These are phyloP conservation scores for Colletotrichum agaves DNA, from an alignment of 2,329 filamentous ascomycete species.

Conservation along the genomic window DNA sequence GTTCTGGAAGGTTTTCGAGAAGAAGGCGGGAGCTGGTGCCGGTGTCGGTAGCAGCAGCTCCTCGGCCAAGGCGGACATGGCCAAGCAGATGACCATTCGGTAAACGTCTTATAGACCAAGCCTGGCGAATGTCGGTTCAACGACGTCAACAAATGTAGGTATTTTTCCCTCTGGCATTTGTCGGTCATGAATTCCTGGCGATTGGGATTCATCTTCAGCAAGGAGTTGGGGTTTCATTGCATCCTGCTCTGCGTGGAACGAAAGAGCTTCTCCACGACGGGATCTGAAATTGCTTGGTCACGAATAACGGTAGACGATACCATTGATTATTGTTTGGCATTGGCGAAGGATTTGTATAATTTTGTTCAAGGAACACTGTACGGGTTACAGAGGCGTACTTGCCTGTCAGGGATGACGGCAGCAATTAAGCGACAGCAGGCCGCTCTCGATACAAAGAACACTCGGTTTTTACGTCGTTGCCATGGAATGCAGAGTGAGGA, in stretches of 20 bases:
- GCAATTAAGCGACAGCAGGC: conserved; percentile 10
- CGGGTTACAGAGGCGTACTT: conserved; percentile 8
- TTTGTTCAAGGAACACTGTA: conserved; percentile 17
- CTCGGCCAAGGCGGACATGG: conserved; percentile 83
- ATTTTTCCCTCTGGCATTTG: conserved; percentile 56
- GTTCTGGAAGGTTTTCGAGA: conserved; percentile 99
- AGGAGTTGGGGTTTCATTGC: conserved; percentile 60
- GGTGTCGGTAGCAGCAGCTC: conserved; percentile 73
- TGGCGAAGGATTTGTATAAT: conserved; percentile 9
- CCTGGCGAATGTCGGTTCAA: conserved; percentile 39
- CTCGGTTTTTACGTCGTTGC: too few relatives aligned
- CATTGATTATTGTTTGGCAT: conserved; percentile 9
- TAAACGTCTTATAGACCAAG: conserved; percentile 54
- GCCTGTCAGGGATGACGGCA: neutral
- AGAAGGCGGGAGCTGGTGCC: conserved; percentile 85
- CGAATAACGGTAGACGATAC: conserved; percentile 31
- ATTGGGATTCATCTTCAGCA: conserved; percentile 53
- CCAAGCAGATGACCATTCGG: conserved; percentile 95
- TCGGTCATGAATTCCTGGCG: conserved; percentile 50
- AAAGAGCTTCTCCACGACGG: conserved; percentile 58
- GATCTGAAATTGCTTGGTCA: conserved; percentile 39
- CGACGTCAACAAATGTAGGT: conserved; percentile 55
- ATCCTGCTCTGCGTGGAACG: conserved; percentile 59
- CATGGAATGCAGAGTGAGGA: neutral
- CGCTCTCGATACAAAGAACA: neutral